A percentile compares a stretch with the other conserved stretches of the same genome.
Evolutionary conservation across 768 basidiomycete species (phyloP).

Genomic region (Mycena sanguinolenta): DNA sequence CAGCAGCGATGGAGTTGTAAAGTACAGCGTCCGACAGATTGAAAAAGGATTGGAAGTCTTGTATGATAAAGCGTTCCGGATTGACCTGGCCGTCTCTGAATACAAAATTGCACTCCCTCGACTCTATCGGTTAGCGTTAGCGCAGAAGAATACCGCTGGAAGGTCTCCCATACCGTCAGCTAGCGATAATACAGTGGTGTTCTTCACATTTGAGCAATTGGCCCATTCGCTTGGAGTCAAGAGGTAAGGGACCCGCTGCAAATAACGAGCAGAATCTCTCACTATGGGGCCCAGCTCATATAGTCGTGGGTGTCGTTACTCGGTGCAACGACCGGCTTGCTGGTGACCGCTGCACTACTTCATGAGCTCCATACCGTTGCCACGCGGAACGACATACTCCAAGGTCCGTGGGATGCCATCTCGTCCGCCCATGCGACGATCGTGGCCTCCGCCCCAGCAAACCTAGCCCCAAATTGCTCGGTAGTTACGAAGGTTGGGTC

Average conservation of each 20-base stretch:
- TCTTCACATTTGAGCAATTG: conserved; percentile 68
- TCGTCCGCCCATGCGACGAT: conserved; percentile 62
- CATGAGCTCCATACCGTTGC: not conserved
- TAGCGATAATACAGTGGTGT: conserved; percentile 66
- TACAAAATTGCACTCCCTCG: conserved; percentile 69
- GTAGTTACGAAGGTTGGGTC: conserved; percentile 63
- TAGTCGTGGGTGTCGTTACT: conserved; percentile 73
- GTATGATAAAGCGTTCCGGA: conserved; percentile 68
- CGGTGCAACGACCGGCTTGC: conserved; percentile 62
- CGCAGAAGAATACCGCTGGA: not conserved
- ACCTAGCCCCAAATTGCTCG: conserved; percentile 54
- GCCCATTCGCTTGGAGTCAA: conserved; percentile 66
- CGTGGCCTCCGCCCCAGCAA: conserved; percentile 59
- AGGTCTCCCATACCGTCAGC: conserved; percentile 55
- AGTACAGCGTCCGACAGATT: conserved; percentile 70
- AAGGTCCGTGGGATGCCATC: conserved; percentile 60
- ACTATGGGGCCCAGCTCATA: conserved; percentile 82
- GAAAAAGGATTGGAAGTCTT: conserved; percentile 69
- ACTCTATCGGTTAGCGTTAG: conserved; percentile 36
- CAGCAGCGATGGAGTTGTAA: conserved; percentile 71
- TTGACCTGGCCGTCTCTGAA: conserved; percentile 73
- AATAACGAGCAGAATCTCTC: conserved; percentile 38
- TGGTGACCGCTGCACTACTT: conserved; percentile 57
- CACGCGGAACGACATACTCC: conserved; percentile 56
- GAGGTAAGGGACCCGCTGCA: not conserved